Conservation (phyloP, 2,329 filamentous ascomycete genomes). For the Cladosporium sp. region DNA sequence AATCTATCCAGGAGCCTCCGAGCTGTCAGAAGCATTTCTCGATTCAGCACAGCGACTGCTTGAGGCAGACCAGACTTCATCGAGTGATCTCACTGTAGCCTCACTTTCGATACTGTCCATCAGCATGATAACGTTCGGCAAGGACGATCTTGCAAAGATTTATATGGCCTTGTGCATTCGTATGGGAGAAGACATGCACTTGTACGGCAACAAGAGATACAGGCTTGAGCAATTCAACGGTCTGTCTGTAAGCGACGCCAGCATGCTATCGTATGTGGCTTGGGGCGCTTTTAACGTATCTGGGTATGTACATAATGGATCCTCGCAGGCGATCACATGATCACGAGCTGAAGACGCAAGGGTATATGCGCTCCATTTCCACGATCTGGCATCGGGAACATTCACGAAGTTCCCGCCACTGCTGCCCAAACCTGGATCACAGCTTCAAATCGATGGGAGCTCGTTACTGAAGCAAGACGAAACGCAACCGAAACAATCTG, state of each 20-base stretch:
- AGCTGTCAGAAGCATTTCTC: background rate
- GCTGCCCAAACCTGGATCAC: background rate
- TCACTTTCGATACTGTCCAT: background rate
- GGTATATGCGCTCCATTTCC: conserved; percentile 3
- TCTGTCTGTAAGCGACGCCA: background rate
- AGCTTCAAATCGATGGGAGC: background rate
- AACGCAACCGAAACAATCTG: background rate
- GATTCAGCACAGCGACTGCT: background rate
- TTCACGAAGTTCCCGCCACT: conserved; percentile 9
- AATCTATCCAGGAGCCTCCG: background rate
- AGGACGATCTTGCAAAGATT: background rate
- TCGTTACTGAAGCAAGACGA: background rate
- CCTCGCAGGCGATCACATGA: background rate
- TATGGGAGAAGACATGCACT: conserved; percentile 1
- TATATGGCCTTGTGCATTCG: background rate
- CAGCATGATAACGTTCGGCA: conserved; percentile 1
- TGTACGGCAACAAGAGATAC: background rate
- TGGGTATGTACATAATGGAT: background rate
- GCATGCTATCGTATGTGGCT: background rate
- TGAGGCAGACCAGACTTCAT: background rate
- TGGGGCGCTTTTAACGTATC: conserved; percentile 12
- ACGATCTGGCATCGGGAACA: background rate
- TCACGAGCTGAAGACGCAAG: background rate
- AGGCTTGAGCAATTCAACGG: background rate
- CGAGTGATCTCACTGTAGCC: background rate